Evolutionary conservation across 2,329 filamentous ascomycete species (phyloP), one percentile per base, ranked within the genome.

Genomic region (Curvularia verruculosa): DNA sequence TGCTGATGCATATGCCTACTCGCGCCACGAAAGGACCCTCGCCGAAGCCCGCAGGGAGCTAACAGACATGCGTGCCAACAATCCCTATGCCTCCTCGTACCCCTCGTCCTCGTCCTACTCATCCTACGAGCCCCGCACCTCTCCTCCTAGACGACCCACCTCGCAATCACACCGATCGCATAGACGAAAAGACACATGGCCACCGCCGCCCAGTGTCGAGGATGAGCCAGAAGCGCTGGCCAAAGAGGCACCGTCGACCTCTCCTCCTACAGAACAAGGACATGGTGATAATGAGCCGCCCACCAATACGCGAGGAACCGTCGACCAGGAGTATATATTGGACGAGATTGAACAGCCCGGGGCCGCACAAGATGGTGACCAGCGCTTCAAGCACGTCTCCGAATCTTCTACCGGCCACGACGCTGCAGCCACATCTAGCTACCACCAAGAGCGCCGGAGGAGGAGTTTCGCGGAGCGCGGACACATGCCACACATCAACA

Each of bases 291-390:
- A 70, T 52, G 87, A 82, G 48, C 82, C 83, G 58, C 84, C 84
- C 50, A 89, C 89, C 31, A 83, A 84, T 12, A 82, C 83, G 55
- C 84, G 84, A 54, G 90, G 90, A 37, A 83, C 84, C 5, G 75
- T 88, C 56, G 88, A 92, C 50, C 90, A 93, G 68, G 78, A 87
- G 24, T 87, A 86, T 12, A 80, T 92, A 47, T 79, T 93, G 23
- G 77, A 88, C 53, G 86, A 89, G 54, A 84, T 89, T 13, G 74
- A 79, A 44, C 72, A 71, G 34, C 72, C 74, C 54, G 50, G 36
- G 18, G 36, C 45, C 28, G 50, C 55, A 28, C 56, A 59, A n/a
- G 23, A 82, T 66, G 86, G 83, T 4, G 89, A 91, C 70, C 82
- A 85, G 36, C 84, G 88, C 37, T 91, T 88, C 65, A 85, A 90